Conservation (phyloP, 2,329 filamentous ascomycete species). For the Curvularia hawaiiensis region DNA sequence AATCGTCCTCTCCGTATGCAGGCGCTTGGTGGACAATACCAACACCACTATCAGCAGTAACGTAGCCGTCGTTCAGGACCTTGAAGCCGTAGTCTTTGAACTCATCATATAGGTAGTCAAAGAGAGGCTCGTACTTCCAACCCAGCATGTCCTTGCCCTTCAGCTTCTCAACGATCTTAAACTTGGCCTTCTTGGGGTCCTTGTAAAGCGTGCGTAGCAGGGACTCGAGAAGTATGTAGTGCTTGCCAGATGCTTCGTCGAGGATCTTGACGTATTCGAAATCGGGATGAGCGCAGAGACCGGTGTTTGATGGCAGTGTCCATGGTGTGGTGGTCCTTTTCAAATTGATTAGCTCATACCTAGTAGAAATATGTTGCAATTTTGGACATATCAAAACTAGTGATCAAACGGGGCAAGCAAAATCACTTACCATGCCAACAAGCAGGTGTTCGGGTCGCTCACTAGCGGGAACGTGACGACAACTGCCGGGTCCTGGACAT, state of each 20-base stretch:
- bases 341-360: slow-evolving; percentile 11
- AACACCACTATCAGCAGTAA: slow-evolving; percentile 87
- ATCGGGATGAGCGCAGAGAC: slow-evolving; percentile 76
- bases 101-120: slow-evolving; percentile 86
- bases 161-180: slow-evolving; percentile 77
- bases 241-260: slow-evolving; percentile 80
- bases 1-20: slow-evolving; percentile 96
- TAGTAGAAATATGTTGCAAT: not conserved
- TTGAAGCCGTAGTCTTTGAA: slow-evolving; percentile 86
- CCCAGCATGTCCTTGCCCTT: slow-evolving; percentile 84
- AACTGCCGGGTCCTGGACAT: slow-evolving; percentile 87
- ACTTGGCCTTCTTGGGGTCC: slow-evolving; percentile 94
- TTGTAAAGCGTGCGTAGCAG: slow-evolving; percentile 86
- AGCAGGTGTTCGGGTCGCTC: slow-evolving; percentile 73
- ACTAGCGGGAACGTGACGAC: slow-evolving; percentile 86
- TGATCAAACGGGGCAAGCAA: not conserved
- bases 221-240: slow-evolving; percentile 84
- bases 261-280: slow-evolving; percentile 88
- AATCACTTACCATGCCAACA: slow-evolving; percentile 71
- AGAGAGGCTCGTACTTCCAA: slow-evolving; percentile 88
- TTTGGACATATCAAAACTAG: not conserved
- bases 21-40: slow-evolving; percentile 94
- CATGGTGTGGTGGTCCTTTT: slow-evolving; percentile 77
- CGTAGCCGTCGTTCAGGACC: slow-evolving; percentile 82
- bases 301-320: slow-evolving; percentile 83